Evolutionary conservation across 768 basidiomycete genomes (phyloP), one percentile per base, ranked within the genome.

Genomic region (Mycena vulgaris): DNA sequence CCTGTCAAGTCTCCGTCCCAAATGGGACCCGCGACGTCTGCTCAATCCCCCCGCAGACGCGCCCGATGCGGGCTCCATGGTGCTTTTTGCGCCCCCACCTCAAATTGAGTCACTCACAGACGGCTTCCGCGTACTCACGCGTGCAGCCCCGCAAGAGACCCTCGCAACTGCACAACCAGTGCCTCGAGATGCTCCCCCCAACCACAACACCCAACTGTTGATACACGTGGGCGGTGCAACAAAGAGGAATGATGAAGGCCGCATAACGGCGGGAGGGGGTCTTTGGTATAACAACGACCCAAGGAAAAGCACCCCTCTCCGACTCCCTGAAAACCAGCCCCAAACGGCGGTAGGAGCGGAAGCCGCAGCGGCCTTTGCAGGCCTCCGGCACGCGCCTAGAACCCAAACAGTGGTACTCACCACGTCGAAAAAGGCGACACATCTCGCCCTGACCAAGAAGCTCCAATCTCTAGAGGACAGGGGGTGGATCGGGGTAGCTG

Each of bases 401-500:
- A n/a, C 14, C 42, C 42, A 42, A 19, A 19, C 42, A 42, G 16
- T 42, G 7, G 21, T 9, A 19, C 14, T 42, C 42, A 16, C 14
- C 42, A 42, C 17, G 5, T 17, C 14, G 9, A 42, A n/a, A 16
- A 16, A 16, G 5, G 42, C 42, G 21, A 6, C 17, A n/a, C 42
- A 16, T 5, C 14, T 8, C 5, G 42, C 42, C 7, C 14, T 42
- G 42, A 42, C 42, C 17, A n/a, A 8, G 9, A 16, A 16, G 17
- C 66, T 67, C 47, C 16, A 35, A n/a, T 17, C 27, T 2, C 47
- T 48, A 33, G 66, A 67, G 25, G 58, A 49, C 33, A 28, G 49
- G 21, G 66, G 66, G 10, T 67, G 66, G 66, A 49, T 60, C 6
- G 58, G 58, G 8, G 47, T 60, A 6, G n/a, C 25, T 10, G 49